These are phyloP conservation scores for Diaporthe sp. DNA, from an alignment of 2,329 filamentous ascomycete species.

Conservation along the genomic window DNA sequence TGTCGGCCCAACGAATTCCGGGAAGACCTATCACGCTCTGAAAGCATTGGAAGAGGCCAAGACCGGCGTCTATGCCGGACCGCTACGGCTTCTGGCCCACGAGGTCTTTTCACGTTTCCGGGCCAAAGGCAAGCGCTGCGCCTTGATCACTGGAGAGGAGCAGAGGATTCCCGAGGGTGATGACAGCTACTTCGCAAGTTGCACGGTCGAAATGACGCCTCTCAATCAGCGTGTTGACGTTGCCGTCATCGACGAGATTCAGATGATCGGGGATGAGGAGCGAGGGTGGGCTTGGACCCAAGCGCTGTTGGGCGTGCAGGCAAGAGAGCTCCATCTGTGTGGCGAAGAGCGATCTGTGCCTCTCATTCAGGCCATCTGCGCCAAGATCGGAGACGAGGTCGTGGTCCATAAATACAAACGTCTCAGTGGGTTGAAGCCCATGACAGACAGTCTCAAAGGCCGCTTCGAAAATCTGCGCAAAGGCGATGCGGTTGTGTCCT, in stretches of 20 bases:
- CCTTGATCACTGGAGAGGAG: slow-evolving; percentile 92
- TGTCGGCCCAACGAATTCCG: slow-evolving; percentile 96
- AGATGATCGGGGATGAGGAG: slow-evolving; percentile 88
- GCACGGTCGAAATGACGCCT: slow-evolving; percentile 91
- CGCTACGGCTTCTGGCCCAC: slow-evolving; percentile 88
- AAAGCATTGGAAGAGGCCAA: slow-evolving; percentile 83
- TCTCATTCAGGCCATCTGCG: slow-evolving; percentile 82
- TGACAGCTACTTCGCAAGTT: slow-evolving; percentile 77
- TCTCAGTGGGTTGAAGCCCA: slow-evolving; percentile 81
- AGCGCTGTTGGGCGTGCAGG: slow-evolving; percentile 87
- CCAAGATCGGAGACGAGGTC: slow-evolving; percentile 84
- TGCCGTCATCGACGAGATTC: slow-evolving; percentile 97
- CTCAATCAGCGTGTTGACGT: slow-evolving; percentile 78
- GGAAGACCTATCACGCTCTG: slow-evolving; percentile 95
- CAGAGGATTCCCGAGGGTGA: slow-evolving; percentile 75
- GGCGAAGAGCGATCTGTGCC: slow-evolving; percentile 88
- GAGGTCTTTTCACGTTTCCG: slow-evolving; percentile 93
- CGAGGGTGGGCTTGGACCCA: slow-evolving; percentile 97
- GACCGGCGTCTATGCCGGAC: slow-evolving; percentile 90
- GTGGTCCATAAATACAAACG: slow-evolving; percentile 87
- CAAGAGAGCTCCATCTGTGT: slow-evolving; percentile 91
- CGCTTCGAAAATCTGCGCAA: slow-evolving; percentile 79
- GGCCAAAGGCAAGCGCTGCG: slow-evolving; percentile 81
- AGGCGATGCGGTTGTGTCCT: slow-evolving; percentile 91
- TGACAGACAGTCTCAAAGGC: slow-evolving; percentile 72